Percentiles rank a stretch among this genome's conserved stretches.
phyloP scores from a whole-genome alignment of 2,329 filamentous ascomycete genomes.

The Alternaria sp. region DNA sequence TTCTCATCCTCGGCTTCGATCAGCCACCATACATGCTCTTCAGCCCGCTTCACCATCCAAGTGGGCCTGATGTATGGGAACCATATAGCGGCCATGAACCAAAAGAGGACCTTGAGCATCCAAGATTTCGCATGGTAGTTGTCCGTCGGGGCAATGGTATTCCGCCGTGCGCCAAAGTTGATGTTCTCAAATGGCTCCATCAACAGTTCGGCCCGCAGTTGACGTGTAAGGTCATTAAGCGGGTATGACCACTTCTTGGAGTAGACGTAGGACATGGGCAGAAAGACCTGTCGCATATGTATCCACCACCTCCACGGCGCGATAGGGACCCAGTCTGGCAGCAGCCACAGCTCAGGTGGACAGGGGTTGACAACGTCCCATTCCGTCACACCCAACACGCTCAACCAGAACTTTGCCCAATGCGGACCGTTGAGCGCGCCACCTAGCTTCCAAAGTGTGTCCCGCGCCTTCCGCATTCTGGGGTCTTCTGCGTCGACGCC shows the following conservation, averaged over 20 bases:
- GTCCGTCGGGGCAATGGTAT: slow-evolving; percentile 78
- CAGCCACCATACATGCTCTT: slow-evolving; percentile 81
- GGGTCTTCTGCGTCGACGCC: slow-evolving; percentile 85
- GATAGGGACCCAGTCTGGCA: slow-evolving; percentile 89
- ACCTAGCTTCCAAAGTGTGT: slow-evolving; percentile 81
- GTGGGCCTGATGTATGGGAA: slow-evolving; percentile 75
- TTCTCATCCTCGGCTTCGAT: slow-evolving; percentile 93
- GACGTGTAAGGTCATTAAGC: slow-evolving; percentile 73
- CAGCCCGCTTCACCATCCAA: slow-evolving; percentile 71
- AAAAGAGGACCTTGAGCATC: slow-evolving; percentile 80
- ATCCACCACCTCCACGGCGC: slow-evolving; percentile 98
- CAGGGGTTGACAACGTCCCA: slow-evolving; percentile 97
- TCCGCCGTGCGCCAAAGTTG: slow-evolving; percentile 77
- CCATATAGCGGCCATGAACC: slow-evolving; percentile 79
- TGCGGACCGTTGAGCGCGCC: slow-evolving; percentile 85
- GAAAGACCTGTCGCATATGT: slow-evolving; percentile 94
- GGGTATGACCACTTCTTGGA: slow-evolving; percentile 82
- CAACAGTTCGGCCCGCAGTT: slow-evolving; percentile 82
- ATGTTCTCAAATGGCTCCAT: slow-evolving; percentile 78
- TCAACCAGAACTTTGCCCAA: slow-evolving; percentile 97
- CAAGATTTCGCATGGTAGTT: slow-evolving; percentile 94
- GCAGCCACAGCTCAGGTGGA: slow-evolving; percentile 89
- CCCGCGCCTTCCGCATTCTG: slow-evolving; percentile 83
- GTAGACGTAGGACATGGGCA: slow-evolving; percentile 90
- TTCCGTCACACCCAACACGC: slow-evolving; percentile 77